Evolutionary conservation across 306 rosid genomes (phyloP), one percentile per base, ranked within the genome.

Genomic region (Betula pendula): DNA sequence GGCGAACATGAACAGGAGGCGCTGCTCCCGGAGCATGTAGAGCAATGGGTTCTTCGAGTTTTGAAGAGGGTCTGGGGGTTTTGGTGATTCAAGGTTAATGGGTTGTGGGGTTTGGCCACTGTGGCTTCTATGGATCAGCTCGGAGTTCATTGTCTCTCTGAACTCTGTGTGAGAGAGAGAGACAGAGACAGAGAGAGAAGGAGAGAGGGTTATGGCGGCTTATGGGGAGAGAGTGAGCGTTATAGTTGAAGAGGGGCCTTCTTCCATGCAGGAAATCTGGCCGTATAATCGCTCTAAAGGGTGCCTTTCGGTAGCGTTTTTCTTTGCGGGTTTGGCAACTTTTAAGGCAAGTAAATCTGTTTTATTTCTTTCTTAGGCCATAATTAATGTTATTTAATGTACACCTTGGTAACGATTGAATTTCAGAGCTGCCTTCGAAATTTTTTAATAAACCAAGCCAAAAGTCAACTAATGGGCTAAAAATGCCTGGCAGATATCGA

Each of bases 191-290:
- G 53, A 51, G 78, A 35, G 52, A 14, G 82, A 31, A 43, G 53
- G 24, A 48, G 19, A 50, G 8, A 68, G 56, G 19, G 50, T 45
- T 31, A n/a, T 6, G 55, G 69, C 55, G n/a, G n/a, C n/a, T n/a
- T 38, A 31, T 60, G 68, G 69, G 19, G 45, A 55, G 63, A 31
- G 77, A 42, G 27, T 0, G 55, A 67, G 69, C 10, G n/a, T 40
- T 72, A 49, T 67, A 16, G 77, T 40, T 43, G 70, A 78, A 44
- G 72, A 16, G 74, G 47, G 2, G 44, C 11, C 74, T 75, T 56
- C 65, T 80, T 62, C 59, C 89, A 78, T 86, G 95, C 98, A 93
- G 89, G 88, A 81, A 83, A 66, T 27, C 44, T 89, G 91, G 84
- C 92, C 68, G 58, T 78, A 79, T 74, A 89, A 85, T 85, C 96